Evolutionary conservation across 2,329 filamentous ascomycete species (phyloP), one percentile per base, ranked within the genome.

Genomic region (Emergomyces orientalis): DNA sequence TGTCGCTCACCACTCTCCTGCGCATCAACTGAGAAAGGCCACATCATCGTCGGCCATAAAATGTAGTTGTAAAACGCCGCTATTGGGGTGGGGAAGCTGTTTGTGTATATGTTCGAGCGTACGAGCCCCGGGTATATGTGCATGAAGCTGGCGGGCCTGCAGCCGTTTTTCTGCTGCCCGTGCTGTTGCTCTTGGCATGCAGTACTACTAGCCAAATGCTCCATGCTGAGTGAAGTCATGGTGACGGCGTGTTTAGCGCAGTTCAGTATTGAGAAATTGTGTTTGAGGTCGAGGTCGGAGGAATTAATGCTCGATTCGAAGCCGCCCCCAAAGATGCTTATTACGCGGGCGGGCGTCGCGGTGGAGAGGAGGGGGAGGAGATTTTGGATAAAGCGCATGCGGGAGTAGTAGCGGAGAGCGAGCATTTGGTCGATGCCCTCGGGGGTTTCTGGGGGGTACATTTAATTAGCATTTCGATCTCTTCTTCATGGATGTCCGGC

Each of bases 301-400:
- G 76, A 64, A 63, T 77, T 72, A 6, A 86, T 71, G n/a, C 43
- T 47, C 63, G 52, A 34, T 2, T 74, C 63, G 27, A 77, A 78
- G 71, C 86, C 84, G 30, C 77, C 76, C 27, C 81, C 81, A 80
- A 83, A 75, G 30, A 86, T 77, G 22, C 75, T 80, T 52, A 86
- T 75, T 17, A 85, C 81, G 17, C 84, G 81, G 1, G 80, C 78
- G 32, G 84, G 76, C 56, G 68, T 63, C 8, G 66, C 60, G n/a
- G 65, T 63, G 25, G 62, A 66, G n/a, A 72, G 63, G 25, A 69
- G 69, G 1, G 73, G 73, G 1, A 75, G 68, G 3, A 76, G 64
- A 59, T 75, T 73, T 6, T 63, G 22, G 25, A 72, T 66, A 51
- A 76, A 76, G 4, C 73, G 72, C 64, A 74, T 72, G 14, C 74